Percentiles rank a stretch among this genome's conserved stretches.
These are phyloP conservation scores for Fusarium graminum DNA, from an alignment of 2,329 filamentous ascomycete genomes.

Conservation along the genomic window DNA sequence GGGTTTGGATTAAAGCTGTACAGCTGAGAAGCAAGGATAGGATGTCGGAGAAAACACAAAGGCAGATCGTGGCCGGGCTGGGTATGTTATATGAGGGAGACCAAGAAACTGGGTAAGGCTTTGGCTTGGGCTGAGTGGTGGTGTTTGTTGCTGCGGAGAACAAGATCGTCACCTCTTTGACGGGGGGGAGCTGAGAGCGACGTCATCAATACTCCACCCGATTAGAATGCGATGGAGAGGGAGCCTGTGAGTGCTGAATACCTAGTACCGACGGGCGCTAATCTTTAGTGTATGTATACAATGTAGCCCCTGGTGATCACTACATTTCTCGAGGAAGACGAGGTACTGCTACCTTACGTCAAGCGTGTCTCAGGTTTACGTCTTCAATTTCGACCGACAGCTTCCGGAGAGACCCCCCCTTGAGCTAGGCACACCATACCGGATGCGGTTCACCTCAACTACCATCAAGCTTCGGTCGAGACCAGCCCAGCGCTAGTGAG, in stretches of 20 bases:
- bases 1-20: slow-evolving; percentile 36
- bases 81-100: slow-evolving; percentile 49
- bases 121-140: slow-evolving; percentile 29
- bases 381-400: slow-evolving; percentile 27
- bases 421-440: slow-evolving; percentile 41
- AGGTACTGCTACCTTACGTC: slow-evolving; percentile 30
- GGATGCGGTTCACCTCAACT: slow-evolving; percentile 45
- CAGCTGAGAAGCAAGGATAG: slow-evolving; percentile 43
- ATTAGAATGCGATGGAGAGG: slow-evolving; percentile 32
- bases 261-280: slow-evolving; percentile 38
- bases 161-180: slow-evolving; percentile 48
- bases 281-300: slow-evolving; percentile 25
- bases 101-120: slow-evolving; percentile 40
- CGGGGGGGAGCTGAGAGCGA: slow-evolving; percentile 41
- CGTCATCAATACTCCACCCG: slow-evolving; percentile 48
- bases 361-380: slow-evolving; percentile 41
- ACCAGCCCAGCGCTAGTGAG: slow-evolving; percentile 39
- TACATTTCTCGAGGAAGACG: slow-evolving; percentile 3
- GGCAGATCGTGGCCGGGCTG: slow-evolving; percentile 41
- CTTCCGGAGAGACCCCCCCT: slow-evolving; percentile 33
- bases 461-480: slow-evolving; percentile 42
- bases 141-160: slow-evolving; percentile 51
- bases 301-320: slow-evolving; percentile 16
- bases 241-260: slow-evolving; percentile 16
- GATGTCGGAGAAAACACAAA: slow-evolving; percentile 33